Percentiles rank a stretch among this genome's conserved stretches.
Evolutionary conservation across 192 early-diverging fungal genomes (phyloP).

Genomic region (Chytriomyces sp.): DNA sequence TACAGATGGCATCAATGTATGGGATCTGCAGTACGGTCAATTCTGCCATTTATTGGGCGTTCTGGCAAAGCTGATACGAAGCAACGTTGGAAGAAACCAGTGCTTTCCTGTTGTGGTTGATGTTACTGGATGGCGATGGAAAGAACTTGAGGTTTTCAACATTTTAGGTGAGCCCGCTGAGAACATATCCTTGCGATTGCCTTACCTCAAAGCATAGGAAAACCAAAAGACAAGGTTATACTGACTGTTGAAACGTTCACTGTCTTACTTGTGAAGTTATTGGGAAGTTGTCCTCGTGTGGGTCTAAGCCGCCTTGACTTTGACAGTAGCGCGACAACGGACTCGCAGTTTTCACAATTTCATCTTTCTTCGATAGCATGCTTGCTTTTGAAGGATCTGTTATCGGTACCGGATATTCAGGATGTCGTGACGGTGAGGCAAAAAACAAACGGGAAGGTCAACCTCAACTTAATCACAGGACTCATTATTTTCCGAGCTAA

Average conservation of each 20-base stretch:
- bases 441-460: background rate
- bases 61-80: constrained; percentile 40
- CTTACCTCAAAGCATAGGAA: background rate
- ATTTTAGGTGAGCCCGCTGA: background rate
- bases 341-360: constrained; percentile 2
- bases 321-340: background rate
- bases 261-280: background rate
- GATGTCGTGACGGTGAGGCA: constrained; percentile 37
- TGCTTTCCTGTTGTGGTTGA: background rate
- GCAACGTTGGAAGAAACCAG: constrained; percentile 28
- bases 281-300: constrained; percentile 15
- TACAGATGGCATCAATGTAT: background rate
- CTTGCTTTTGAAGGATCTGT: constrained; percentile 32
- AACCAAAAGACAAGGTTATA: too few species aligned
- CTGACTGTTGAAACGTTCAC: constrained; percentile 19
- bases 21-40: constrained; percentile 52
- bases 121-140: background rate
- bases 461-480: constrained; percentile 19
- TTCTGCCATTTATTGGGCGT: constrained; percentile 46
- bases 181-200: background rate
- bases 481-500: constrained; percentile 33
- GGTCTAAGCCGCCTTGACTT: constrained; percentile 14
- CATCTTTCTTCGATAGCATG: constrained; percentile 42
- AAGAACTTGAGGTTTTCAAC: constrained; percentile 1
- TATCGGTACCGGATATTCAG: constrained; percentile 11